A percentile compares a stretch with the other conserved stretches of the same genome.
Evolutionary conservation across 2,329 filamentous ascomycete species (phyloP).

Genomic region (Biscogniauxia mediterranea): DNA sequence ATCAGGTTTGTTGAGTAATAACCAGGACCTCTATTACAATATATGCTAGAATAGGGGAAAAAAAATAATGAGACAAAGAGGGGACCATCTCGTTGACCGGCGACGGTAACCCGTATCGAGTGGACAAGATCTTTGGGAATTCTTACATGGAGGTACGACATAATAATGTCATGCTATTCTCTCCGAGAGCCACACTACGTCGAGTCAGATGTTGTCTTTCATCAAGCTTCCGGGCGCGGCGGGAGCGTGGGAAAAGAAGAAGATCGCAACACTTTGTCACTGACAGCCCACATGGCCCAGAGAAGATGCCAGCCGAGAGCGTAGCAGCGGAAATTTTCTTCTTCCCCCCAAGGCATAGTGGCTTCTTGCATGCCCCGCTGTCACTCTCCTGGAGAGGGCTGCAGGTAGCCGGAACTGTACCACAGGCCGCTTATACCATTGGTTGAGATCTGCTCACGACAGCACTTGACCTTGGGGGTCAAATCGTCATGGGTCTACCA

Average conservation of each 20-base stretch:
- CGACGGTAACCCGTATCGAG: slow-evolving; percentile 19
- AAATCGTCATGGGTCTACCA: slow-evolving; percentile 13
- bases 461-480: slow-evolving; percentile 21
- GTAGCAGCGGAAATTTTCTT: slow-evolving; percentile 25
- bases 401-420: slow-evolving; percentile 26
- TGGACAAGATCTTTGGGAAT: slow-evolving; percentile 4
- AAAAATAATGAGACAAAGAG: background rate
- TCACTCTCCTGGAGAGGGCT: slow-evolving; percentile 28
- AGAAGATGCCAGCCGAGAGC: slow-evolving; percentile 3
- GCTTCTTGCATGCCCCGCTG: slow-evolving; percentile 30
- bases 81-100: background rate
- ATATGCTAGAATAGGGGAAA: background rate
- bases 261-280: slow-evolving; percentile 12
- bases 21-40: background rate
- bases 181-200: slow-evolving; percentile 1
- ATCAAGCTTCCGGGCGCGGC: slow-evolving; percentile 16
- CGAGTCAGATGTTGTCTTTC: slow-evolving; percentile 5
- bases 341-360: slow-evolving; percentile 16
- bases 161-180: slow-evolving; percentile 3
- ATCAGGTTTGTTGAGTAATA: background rate
- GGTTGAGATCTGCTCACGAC: slow-evolving; percentile 21
- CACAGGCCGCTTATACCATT: slow-evolving; percentile 24
- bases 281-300: slow-evolving; percentile 18
- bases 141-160: background rate
- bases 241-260: slow-evolving; percentile 1